These are phyloP conservation scores for Xylaria telfairii DNA, from an alignment of 495 filamentous ascomycete species.

Conservation along the genomic window DNA sequence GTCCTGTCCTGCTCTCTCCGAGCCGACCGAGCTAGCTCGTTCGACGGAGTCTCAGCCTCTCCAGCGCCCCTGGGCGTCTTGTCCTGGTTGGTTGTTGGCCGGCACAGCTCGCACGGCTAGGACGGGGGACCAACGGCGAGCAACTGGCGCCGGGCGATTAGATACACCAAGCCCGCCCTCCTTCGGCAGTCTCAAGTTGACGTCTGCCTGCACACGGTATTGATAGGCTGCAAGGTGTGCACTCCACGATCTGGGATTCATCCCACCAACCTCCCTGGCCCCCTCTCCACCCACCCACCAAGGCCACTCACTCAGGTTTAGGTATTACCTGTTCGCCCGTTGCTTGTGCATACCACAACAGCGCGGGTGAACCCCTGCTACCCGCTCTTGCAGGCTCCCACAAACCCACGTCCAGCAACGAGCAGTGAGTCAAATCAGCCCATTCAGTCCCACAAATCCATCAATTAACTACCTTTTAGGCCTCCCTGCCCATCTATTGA, in stretches of 20 bases:
- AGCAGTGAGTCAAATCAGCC: conserved; percentile 21
- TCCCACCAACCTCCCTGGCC: conserved; percentile 32
- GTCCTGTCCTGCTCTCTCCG: conserved; percentile 28
- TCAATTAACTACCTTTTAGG: conserved; percentile 11
- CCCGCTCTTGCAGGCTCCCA: conserved; percentile 44
- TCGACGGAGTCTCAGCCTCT: conserved; percentile 16
- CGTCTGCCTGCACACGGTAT: conserved; percentile 33
- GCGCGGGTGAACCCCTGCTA: conserved; percentile 44
- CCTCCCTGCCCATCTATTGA: background rate
- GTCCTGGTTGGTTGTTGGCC: background rate
- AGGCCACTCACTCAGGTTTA: background rate
- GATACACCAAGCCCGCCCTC: too few species aligned
- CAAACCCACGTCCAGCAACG: conserved; percentile 16
- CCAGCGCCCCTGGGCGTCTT: conserved; percentile 15
- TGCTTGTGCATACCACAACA: conserved; percentile 42
- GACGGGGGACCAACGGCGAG: conserved; percentile 32
- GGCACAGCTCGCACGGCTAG: background rate
- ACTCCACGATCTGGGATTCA: conserved; percentile 44
- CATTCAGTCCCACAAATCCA: conserved; percentile 15
- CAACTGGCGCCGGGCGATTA: conserved; percentile 2
- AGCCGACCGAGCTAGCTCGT: conserved; percentile 31
- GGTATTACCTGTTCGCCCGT: conserved; percentile 37
- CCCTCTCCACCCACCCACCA: conserved; percentile 12
- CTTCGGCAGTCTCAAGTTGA: conserved; percentile 28
- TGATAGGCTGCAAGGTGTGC: conserved; percentile 40